Evolutionary conservation across 192 early-diverging fungal genomes (phyloP), one percentile per base, ranked within the genome.

Genomic region (Coemansia sp.): DNA sequence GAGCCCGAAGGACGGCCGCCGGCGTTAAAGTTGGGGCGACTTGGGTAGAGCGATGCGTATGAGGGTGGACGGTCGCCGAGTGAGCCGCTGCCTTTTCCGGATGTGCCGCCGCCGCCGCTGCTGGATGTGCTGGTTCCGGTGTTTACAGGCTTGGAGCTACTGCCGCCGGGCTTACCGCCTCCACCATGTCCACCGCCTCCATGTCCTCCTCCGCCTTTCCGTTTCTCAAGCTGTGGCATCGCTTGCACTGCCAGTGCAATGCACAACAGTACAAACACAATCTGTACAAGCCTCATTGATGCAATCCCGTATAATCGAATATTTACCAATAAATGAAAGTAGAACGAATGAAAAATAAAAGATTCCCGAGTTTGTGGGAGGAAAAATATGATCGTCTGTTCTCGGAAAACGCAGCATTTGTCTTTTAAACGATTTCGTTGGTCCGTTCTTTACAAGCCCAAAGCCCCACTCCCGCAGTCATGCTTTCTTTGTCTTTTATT

Each of bases 61-160:
- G 71, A 73, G 14, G 76, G 76, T 4, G 76, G 76, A 0, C 60
- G 53, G 72, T 79, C 76, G 9, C 76, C 71, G 11, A 60, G 56
- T 2, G 67, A 23, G 12, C 76, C 71, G 2, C 54, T 62, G 54
- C 76, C 76, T 56, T 67, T 67, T 51, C 64, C 62, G 5, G n/a
- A 43, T 54, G 64, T 70, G 43, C 76, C 71, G 10, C 76, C 76
- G 5, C 76, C 76, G 8, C 76, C 76, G 1, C 32, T 24, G n/a
- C 52, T 54, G 10, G 67, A 41, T 9, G 66, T 50, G 38, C 41
- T 64, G 3, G 48, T 58, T 1, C 65, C 62, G 5, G 68, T 22
- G 25, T 29, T 29, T 0, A 14, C 14, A 9, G 60, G 55, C 35
- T 63, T 67, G 27, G 52, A 35, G 14, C 41, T 45, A 15, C 41